phyloP scores from a whole-genome alignment of 257 asterid species.

The Forsythia viridissima region DNA sequence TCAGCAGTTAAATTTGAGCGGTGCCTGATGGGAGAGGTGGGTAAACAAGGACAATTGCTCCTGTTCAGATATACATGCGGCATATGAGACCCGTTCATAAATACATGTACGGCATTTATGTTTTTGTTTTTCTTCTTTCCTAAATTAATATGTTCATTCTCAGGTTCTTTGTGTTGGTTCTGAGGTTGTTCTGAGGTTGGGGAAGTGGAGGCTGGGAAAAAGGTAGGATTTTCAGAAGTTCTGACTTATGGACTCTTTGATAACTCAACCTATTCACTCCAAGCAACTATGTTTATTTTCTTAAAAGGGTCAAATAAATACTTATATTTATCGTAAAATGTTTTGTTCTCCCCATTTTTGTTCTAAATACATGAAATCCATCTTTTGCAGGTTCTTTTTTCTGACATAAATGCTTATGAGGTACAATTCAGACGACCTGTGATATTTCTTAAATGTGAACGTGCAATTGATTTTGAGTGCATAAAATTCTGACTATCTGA shows the following conservation, averaged over 20 bases:
- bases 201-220: conserved; percentile 69
- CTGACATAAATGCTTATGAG: conserved; percentile 82
- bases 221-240: conserved; percentile 40
- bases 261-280: neutral
- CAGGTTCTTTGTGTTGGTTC: conserved; percentile 81
- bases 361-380: conserved; percentile 11
- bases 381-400: conserved; percentile 80
- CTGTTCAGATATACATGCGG: neutral
- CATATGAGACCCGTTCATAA: too few species aligned
- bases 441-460: neutral
- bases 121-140: neutral
- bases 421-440: conserved; percentile 27
- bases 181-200: conserved; percentile 38
- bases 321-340: too few species aligned
- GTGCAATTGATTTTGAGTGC: neutral
- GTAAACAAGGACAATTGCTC: neutral
- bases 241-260: neutral
- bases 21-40: conserved; percentile 88
- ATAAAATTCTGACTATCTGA: neutral
- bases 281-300: neutral
- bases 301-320: neutral
- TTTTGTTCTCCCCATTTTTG: neutral
- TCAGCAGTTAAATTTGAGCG: conserved; percentile 91
- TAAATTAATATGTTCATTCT: neutral
- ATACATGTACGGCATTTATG: neutral